A percentile compares a stretch with the other conserved stretches of the same genome.
Conservation (phyloP, 2,329 filamentous ascomycete species). For the Claviceps spartinae region DNA sequence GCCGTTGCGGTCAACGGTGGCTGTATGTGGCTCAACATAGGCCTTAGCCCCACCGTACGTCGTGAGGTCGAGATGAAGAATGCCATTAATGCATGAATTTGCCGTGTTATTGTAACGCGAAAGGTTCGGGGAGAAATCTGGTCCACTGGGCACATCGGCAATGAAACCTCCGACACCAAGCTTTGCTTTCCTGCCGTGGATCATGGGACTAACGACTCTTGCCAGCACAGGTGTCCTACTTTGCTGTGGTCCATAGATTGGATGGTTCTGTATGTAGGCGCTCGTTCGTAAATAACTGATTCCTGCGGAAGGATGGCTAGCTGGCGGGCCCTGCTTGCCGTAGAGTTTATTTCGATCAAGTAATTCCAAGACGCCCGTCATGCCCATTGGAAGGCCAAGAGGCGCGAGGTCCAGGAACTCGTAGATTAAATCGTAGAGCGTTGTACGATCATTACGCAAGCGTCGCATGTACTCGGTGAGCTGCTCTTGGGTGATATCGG, state of each 20-base stretch:
- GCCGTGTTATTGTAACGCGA: conserved; percentile 11
- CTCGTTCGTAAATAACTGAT: conserved; percentile 46
- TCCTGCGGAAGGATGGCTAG: conserved; percentile 48
- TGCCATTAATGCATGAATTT: conserved; percentile 18
- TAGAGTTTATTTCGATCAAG: conserved; percentile 27
- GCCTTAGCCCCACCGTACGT: conserved; percentile 40
- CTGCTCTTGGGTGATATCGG: conserved; percentile 35
- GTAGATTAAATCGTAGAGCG: conserved; percentile 41
- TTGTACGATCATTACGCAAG: conserved; percentile 36
- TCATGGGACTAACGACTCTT: conserved; percentile 35
- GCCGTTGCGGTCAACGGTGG: conserved; percentile 36
- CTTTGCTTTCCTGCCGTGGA: conserved; percentile 21
- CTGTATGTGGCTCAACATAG: conserved; percentile 32
- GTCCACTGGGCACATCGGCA: conserved; percentile 26
- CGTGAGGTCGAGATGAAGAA: conserved; percentile 31
- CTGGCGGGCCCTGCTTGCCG: conserved; percentile 40
- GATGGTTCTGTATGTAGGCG: conserved; percentile 44
- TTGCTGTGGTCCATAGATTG: conserved; percentile 45
- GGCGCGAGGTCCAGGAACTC: conserved; percentile 50
- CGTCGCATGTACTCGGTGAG: conserved; percentile 37
- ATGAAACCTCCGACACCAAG: conserved; percentile 45
- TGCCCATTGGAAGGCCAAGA: conserved; percentile 22
- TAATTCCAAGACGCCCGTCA: conserved; percentile 13
- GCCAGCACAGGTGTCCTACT: conserved; percentile 34
- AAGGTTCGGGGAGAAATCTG: conserved; percentile 17